These are phyloP conservation scores for Chiua virens DNA, from an alignment of 768 basidiomycete genomes.

Conservation along the genomic window DNA sequence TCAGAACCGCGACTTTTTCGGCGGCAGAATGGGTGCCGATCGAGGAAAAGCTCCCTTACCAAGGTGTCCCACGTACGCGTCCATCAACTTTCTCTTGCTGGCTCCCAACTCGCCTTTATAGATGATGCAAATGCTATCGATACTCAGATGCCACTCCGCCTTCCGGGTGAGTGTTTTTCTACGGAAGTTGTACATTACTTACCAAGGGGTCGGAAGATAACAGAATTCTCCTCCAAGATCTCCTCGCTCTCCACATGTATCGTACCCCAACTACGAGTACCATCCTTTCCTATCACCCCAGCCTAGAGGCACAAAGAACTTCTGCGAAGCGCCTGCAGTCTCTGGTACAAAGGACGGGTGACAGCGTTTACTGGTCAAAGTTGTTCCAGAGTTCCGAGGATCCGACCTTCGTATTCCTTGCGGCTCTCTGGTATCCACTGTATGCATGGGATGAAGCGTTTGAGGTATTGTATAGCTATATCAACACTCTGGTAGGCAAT, in stretches of 20 bases:
- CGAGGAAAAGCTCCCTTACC: constrained; percentile 9
- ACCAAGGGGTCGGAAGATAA: constrained; percentile 8
- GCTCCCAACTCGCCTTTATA: constrained; percentile 2
- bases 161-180: constrained; percentile 27
- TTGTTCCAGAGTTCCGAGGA: constrained; percentile 36
- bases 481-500: constrained; percentile 45
- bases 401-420: constrained; percentile 55
- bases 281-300: constrained; percentile 35
- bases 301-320: constrained; percentile 19
- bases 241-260: constrained; percentile 56
- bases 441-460: constrained; percentile 66
- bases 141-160: constrained; percentile 49
- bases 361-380: constrained; percentile 36
- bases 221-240: constrained; percentile 38
- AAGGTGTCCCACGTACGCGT: constrained; percentile 6
- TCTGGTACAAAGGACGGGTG: constrained; percentile 30
- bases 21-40: not conserved
- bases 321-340: constrained; percentile 30
- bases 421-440: constrained; percentile 56
- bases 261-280: constrained; percentile 25
- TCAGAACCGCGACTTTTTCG: constrained; percentile 11
- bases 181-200: not conserved
- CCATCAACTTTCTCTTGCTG: not conserved
- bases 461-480: constrained; percentile 49
- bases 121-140: constrained; percentile 41